Percentiles rank a stretch among this genome's conserved stretches.
Conservation (phyloP, 305 asterid genomes). For the Fraxinus greggii region DNA sequence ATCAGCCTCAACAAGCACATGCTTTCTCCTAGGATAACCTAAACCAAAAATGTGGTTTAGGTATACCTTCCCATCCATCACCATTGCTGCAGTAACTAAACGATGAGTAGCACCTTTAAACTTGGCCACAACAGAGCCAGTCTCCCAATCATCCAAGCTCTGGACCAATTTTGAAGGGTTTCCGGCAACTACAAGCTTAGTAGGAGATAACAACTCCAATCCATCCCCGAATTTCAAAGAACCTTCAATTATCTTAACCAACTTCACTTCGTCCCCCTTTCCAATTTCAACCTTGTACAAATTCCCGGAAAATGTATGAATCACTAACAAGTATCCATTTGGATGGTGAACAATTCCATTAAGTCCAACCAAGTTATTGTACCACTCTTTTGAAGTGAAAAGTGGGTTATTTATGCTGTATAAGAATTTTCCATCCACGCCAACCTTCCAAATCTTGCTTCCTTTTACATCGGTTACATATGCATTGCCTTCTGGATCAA, state of each 20-base stretch:
- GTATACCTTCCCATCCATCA: slow-evolving; percentile 79
- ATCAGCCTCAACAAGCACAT: slow-evolving; percentile 70
- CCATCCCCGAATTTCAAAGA: slow-evolving; percentile 79
- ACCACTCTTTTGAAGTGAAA: slow-evolving; percentile 64
- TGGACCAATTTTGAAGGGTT: slow-evolving; percentile 62
- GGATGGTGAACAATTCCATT: slow-evolving; percentile 92
- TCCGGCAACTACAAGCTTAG: slow-evolving; percentile 72
- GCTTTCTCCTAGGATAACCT: slow-evolving; percentile 85
- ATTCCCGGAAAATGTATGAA: slow-evolving; percentile 70
- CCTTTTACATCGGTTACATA: slow-evolving; percentile 73
- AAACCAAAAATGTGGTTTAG: slow-evolving; percentile 74
- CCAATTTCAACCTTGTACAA: slow-evolving; percentile 58
- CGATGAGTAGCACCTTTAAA: slow-evolving; percentile 60
- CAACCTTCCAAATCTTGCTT: slow-evolving; percentile 80
- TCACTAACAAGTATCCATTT: slow-evolving; percentile 68
- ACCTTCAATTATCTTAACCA: slow-evolving; percentile 43
- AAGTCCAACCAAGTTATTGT: slow-evolving; percentile 55
- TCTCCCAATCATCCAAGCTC: slow-evolving; percentile 75
- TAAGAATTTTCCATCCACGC: slow-evolving; percentile 51
- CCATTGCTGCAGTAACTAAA: slow-evolving; percentile 63
- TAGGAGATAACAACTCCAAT: slow-evolving; percentile 62
- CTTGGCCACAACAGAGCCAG: slow-evolving; percentile 52
- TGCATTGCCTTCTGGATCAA: slow-evolving; percentile 73
- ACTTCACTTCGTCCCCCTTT: slow-evolving; percentile 41
- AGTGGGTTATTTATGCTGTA: slow-evolving; percentile 56